Base-by-base conservation (phyloP, 352 stramenopile species). In the Globisporangium iwayamae region DNA sequence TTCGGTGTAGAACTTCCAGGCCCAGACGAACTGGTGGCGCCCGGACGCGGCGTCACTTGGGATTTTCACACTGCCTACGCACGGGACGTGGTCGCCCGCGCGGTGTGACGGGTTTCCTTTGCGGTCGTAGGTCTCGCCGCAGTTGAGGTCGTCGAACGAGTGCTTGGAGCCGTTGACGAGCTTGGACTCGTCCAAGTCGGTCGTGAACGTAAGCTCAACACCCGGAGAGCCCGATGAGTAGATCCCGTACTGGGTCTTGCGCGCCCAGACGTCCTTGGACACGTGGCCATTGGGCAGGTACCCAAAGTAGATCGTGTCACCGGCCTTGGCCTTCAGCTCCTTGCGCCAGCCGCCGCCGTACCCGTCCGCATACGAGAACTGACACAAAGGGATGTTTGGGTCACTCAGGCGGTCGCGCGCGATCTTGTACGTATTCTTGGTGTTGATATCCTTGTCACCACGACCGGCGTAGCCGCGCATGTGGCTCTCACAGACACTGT, bases 241-340 rank as follows among this genome's bases (percentile, higher is more conserved):
- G 43, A 83, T 39, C 1, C 72, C 70, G 58, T 73, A 74, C 22
- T 61, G 57, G 7, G 71, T 73, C 10, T 51, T 54, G 13, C 39
- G 36, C 7, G 56, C 74, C 11, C 51, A 43, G 13, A 67, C 32
- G 25, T 80, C 65, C n/a, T 77, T 77, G 54, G 65, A 66, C 18
- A 75, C 72, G 53, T 89, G 81, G 28, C 78, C 78, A 60, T 87
- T 87, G 16, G 79, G 72, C 38, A 87, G 45, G 51, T 87, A 90
- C 16, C 76, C 65, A 52, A 81, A 81, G 72, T 83, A 87, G 28
- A 78, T 71, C 0, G 62, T 60, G 34, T 74, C 51, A 5, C 55
- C 46, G 5, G 62, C 41, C 30, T 36, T 45, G 16, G 32, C 60
- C 4, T 25, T 36, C 11, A 67, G 18, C 14, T 10, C 20, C 45